Conservation (phyloP, 139 green algal genomes). For the Closterium sp. region DNA sequence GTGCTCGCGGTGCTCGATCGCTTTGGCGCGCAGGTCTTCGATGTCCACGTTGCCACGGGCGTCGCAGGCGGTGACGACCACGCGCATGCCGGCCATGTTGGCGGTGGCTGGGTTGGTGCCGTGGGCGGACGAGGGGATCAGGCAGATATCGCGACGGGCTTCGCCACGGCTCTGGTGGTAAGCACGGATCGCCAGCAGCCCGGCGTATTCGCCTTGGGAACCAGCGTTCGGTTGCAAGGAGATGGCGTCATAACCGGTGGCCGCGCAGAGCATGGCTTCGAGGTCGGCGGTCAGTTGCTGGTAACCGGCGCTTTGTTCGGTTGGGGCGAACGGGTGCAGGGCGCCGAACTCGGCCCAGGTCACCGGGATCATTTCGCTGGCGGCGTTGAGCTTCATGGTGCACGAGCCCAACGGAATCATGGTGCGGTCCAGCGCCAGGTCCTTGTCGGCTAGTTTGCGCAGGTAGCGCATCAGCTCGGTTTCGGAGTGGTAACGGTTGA, state of each 20-base stretch:
- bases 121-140: constrained; percentile 95
- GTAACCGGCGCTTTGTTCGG: constrained; percentile 82
- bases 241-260: constrained; percentile 96
- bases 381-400: constrained; percentile 99
- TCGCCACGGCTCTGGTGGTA: constrained; percentile 75
- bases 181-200: constrained; percentile 95
- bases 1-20: constrained; percentile 80
- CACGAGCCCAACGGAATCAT: constrained; percentile 98
- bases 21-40: constrained; percentile 73
- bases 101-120: constrained; percentile 96
- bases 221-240: constrained; percentile 94
- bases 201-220: constrained; percentile 94
- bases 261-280: constrained; percentile 79
- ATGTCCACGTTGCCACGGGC: constrained; percentile 90
- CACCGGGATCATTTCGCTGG: constrained; percentile 96
- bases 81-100: constrained; percentile 94
- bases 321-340: constrained; percentile 92
- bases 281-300: constrained; percentile 92
- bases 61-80: constrained; percentile 81
- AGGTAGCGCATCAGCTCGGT: constrained; percentile 93
- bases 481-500: constrained; percentile 60
- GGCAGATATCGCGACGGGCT: constrained; percentile 89
- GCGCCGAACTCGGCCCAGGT: constrained; percentile 93
- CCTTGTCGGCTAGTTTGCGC: constrained; percentile 90
- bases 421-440: constrained; percentile 88